phyloP scores from a whole-genome alignment of 1,139 yeast species.

The Insectozyma bohioensis region DNA sequence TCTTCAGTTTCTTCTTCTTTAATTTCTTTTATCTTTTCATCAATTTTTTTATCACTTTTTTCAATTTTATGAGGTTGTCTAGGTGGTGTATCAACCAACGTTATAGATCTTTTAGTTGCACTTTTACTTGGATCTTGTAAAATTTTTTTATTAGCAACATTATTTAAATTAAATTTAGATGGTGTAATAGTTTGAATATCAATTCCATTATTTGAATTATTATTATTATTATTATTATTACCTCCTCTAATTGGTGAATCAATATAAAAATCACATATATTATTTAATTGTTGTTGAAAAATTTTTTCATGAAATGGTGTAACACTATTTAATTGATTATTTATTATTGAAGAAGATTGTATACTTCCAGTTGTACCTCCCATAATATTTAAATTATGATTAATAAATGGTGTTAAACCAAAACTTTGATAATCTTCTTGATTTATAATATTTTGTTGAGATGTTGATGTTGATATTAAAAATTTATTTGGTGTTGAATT shows the following conservation, averaged over 20 bases:
- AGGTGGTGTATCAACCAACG: slow-evolving; percentile 44
- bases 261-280: slow-evolving; percentile 47
- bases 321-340: slow-evolving; percentile 23
- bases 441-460: slow-evolving; percentile 23
- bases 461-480: slow-evolving; percentile 6
- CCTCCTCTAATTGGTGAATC: slow-evolving; percentile 41
- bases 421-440: slow-evolving; percentile 40
- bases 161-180: slow-evolving; percentile 34
- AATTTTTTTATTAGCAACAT: slow-evolving; percentile 10
- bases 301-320: slow-evolving; percentile 49
- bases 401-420: slow-evolving; percentile 46
- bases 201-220: too few relatives aligned
- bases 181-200: slow-evolving; percentile 46
- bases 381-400: slow-evolving; percentile 34
- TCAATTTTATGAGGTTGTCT: slow-evolving; percentile 36
- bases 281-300: slow-evolving; percentile 32
- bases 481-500: slow-evolving; percentile 35
- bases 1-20: slow-evolving; percentile 2
- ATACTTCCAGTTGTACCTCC: slow-evolving; percentile 17
- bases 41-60: slow-evolving; percentile 6
- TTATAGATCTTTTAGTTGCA: slow-evolving; percentile 36
- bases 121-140: slow-evolving; percentile 18
- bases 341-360: slow-evolving; percentile 2
- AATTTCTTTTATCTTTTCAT: slow-evolving; percentile 1
- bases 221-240: slow-evolving; percentile 22